phyloP scores from a whole-genome alignment of 1,284 basidiomycete genomes.

The Rhodotorula sp. region DNA sequence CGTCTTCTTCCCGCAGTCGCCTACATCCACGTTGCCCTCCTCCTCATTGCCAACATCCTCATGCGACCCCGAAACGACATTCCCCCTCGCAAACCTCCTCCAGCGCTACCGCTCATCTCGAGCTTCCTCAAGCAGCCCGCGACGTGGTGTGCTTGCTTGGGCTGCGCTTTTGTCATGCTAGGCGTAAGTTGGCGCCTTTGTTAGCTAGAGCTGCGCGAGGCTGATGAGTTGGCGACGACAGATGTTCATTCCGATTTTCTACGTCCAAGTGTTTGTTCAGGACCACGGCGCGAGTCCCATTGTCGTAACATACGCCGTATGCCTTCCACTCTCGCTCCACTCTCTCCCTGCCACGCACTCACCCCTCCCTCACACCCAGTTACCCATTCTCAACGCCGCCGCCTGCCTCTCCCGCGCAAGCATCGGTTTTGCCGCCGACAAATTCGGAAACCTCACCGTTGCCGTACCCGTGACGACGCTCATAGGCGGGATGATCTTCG shows the following conservation, averaged over 20 bases:
- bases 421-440: slow-evolving; percentile 7
- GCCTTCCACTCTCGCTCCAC: neutral
- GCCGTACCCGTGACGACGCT: slow-evolving; percentile 15
- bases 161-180: slow-evolving; percentile 8
- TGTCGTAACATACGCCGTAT: slow-evolving; percentile 4
- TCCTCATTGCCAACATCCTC: slow-evolving; percentile 15
- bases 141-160: slow-evolving; percentile 7
- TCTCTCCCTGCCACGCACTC: neutral
- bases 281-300: neutral
- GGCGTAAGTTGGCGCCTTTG: neutral
- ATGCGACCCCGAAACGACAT: slow-evolving; percentile 16
- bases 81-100: neutral
- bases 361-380: neutral
- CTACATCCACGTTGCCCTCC: slow-evolving; percentile 7
- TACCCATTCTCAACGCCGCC: slow-evolving; percentile 18
- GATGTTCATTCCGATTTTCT: slow-evolving; percentile 18
- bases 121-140: neutral
- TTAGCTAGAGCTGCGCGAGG: neutral
- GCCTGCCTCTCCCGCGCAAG: slow-evolving; percentile 4
- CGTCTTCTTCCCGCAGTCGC: neutral
- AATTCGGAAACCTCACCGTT: slow-evolving; percentile 28
- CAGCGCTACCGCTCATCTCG: neutral
- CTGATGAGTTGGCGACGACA: neutral
- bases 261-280: slow-evolving; percentile 11
- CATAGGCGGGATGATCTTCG: slow-evolving; percentile 30